Percentiles rank a stretch among this genome's conserved stretches.
Evolutionary conservation across 2,329 filamentous ascomycete genomes (phyloP).

Genomic region (Atkinsonella hypoxylon): DNA sequence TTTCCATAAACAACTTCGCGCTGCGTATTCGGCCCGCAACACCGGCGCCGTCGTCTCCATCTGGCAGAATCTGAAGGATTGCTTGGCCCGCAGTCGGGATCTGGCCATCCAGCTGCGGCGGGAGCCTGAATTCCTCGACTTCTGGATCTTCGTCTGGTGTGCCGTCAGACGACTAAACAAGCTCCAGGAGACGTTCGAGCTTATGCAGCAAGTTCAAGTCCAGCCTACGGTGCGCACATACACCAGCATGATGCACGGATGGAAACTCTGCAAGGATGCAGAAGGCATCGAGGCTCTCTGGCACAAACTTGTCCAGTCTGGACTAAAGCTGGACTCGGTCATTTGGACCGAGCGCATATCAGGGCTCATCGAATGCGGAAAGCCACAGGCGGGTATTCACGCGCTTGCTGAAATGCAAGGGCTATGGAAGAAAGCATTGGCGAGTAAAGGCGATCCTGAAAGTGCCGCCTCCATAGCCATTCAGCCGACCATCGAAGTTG

Average conservation of each 20-base stretch:
- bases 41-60: slow-evolving; percentile 17
- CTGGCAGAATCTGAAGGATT: slow-evolving; percentile 21
- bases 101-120: slow-evolving; percentile 19
- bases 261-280: slow-evolving; percentile 45
- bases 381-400: slow-evolving; percentile 42
- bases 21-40: slow-evolving; percentile 19
- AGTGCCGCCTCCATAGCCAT: slow-evolving; percentile 28
- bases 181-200: slow-evolving; percentile 25
- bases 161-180: slow-evolving; percentile 17
- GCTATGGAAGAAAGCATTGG: slow-evolving; percentile 38
- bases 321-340: slow-evolving; percentile 46
- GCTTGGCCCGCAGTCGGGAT: slow-evolving; percentile 13
- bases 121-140: slow-evolving; percentile 26
- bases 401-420: slow-evolving; percentile 55
- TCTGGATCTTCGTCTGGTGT: slow-evolving; percentile 28
- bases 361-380: slow-evolving; percentile 46
- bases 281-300: slow-evolving; percentile 55
- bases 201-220: slow-evolving; percentile 36
- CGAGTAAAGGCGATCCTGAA: slow-evolving; percentile 12
- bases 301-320: slow-evolving; percentile 46
- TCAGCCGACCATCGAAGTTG: slow-evolving; percentile 47
- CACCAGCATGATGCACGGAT: slow-evolving; percentile 62
- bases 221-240: slow-evolving; percentile 54
- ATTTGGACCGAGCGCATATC: slow-evolving; percentile 63
- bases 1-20: slow-evolving; percentile 19